Percentiles rank a stretch among this genome's conserved stretches.
These are phyloP conservation scores for Cladosporium halotolerans DNA, from an alignment of 2,329 filamentous ascomycete genomes.

Conservation along the genomic window DNA sequence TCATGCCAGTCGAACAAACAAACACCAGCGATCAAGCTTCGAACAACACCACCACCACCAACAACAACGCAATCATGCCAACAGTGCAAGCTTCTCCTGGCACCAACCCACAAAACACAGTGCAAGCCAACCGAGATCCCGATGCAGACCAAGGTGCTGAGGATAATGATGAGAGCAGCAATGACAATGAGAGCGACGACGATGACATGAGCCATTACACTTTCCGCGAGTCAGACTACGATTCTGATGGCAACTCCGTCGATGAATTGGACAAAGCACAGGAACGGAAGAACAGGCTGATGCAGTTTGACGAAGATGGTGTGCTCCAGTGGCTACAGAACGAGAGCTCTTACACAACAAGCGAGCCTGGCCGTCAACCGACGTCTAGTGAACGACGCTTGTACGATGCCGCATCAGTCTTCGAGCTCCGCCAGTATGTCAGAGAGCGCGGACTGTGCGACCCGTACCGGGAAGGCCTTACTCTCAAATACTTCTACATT, in stretches of 20 bases:
- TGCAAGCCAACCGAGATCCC: too few species aligned
- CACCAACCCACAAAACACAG: too few species aligned
- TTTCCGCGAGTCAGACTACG: not conserved
- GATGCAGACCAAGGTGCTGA: too few species aligned
- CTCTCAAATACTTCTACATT: slow-evolving; percentile 18
- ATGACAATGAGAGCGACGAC: not conserved
- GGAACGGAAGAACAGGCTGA: slow-evolving; percentile 3
- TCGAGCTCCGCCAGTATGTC: slow-evolving; percentile 16
- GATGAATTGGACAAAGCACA: not conserved
- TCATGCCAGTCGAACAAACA: too few species aligned
- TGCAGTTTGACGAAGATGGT: slow-evolving; percentile 1
- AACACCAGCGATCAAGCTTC: too few species aligned
- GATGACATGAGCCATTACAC: not conserved
- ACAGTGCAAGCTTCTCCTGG: too few species aligned
- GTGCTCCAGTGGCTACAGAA: not conserved
- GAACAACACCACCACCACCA: too few species aligned
- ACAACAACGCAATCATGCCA: too few species aligned
- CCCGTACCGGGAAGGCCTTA: slow-evolving; percentile 16
- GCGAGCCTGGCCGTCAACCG: not conserved
- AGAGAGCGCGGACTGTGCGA: slow-evolving; percentile 14
- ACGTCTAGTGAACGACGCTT: not conserved
- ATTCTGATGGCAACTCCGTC: not conserved
- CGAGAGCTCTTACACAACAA: slow-evolving; percentile 8
- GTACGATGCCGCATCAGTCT: slow-evolving; percentile 12
- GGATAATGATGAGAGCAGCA: not conserved